These are phyloP conservation scores for Suaeda aralocaspica DNA, from an alignment of 148 eudicot genomes.

Conservation along the genomic window DNA sequence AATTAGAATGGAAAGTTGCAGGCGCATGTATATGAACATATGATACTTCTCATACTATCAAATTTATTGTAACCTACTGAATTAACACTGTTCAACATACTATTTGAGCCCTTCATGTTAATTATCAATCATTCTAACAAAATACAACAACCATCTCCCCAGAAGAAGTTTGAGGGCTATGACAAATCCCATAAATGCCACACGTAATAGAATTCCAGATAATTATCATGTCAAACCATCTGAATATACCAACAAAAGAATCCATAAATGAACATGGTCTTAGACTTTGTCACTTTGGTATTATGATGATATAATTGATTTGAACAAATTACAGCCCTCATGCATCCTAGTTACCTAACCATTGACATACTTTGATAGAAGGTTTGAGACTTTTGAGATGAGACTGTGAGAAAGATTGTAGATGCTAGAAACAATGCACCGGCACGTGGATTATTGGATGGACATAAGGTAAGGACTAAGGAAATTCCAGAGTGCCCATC, in stretches of 20 bases:
- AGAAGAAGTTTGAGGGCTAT: not conserved
- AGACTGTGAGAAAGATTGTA: too few species aligned
- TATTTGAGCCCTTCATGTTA: not conserved
- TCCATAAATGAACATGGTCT: too few species aligned
- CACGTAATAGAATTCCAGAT: not conserved
- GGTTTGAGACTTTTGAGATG: too few species aligned
- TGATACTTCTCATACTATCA: not conserved
- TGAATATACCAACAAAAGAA: not conserved
- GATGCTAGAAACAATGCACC: too few species aligned
- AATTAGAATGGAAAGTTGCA: constrained; percentile 5
- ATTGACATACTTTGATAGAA: too few species aligned
- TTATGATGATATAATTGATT: not conserved
- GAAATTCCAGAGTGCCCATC: too few species aligned
- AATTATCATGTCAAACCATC: not conserved
- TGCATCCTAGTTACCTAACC: not conserved
- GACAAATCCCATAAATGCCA: not conserved
- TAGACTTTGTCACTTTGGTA: too few species aligned
- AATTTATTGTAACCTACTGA: not conserved
- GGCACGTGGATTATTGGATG: too few species aligned
- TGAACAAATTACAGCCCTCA: not conserved
- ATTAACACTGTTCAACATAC: not conserved
- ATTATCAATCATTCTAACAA: not conserved
- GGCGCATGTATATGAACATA: not conserved
- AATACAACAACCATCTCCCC: not conserved
- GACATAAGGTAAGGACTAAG: too few species aligned